These are phyloP conservation scores for Cladosporium oxysporum DNA, from an alignment of 2,329 filamentous ascomycete species.

Conservation along the genomic window DNA sequence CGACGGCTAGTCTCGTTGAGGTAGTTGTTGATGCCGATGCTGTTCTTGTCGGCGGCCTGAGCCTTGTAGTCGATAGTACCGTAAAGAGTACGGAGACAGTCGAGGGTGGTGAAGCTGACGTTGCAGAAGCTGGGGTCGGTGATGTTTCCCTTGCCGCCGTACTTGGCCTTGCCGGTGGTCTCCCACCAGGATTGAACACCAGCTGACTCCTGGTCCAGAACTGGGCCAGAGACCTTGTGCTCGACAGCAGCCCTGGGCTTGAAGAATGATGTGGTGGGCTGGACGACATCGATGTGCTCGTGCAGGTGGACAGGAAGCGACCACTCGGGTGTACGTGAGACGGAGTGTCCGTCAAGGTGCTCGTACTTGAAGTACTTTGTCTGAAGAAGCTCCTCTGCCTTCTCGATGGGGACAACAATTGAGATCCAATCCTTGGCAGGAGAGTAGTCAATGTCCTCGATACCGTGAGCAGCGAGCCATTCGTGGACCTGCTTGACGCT, in stretches of 20 bases:
- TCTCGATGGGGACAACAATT: slow-evolving; percentile 53
- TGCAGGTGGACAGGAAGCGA: slow-evolving; percentile 60
- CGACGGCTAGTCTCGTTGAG: slow-evolving; percentile 52
- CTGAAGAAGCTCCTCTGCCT: slow-evolving; percentile 56
- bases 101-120: slow-evolving; percentile 53
- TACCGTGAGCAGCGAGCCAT: slow-evolving; percentile 58
- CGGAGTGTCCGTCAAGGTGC: slow-evolving; percentile 52
- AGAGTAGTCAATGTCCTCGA: slow-evolving; percentile 49
- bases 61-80: slow-evolving; percentile 56
- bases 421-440: slow-evolving; percentile 61
- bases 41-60: slow-evolving; percentile 44
- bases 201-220: slow-evolving; percentile 30
- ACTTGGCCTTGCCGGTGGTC: slow-evolving; percentile 25
- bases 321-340: slow-evolving; percentile 58
- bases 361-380: slow-evolving; percentile 56
- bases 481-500: slow-evolving; percentile 55
- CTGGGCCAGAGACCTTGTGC: slow-evolving; percentile 25
- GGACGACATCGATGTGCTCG: slow-evolving; percentile 59
- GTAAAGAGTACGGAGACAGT: slow-evolving; percentile 58
- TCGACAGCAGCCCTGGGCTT: slow-evolving; percentile 34
- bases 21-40: slow-evolving; percentile 51
- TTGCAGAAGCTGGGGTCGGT: slow-evolving; percentile 48
- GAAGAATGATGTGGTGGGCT: slow-evolving; percentile 63
- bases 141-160: slow-evolving; percentile 20
- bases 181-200: slow-evolving; percentile 28